Evolutionary conservation across 768 basidiomycete species (phyloP), one percentile per base, ranked within the genome.

Genomic region (Mycena galericulata): DNA sequence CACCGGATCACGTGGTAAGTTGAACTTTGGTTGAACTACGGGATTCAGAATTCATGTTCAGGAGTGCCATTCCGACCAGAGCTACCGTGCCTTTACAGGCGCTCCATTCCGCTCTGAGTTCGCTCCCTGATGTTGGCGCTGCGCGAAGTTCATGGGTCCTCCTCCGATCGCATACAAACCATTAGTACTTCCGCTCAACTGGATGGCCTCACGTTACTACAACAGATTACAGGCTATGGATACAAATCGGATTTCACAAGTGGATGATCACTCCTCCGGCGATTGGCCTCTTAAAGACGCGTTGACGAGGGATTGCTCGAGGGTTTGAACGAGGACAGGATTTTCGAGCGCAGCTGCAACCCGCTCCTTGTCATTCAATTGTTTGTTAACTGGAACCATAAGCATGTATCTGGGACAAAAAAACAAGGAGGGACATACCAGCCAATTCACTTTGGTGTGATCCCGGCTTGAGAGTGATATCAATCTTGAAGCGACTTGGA

Each of bases 321-420:
- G 89, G 0, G 95, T 94, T 61, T 92, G 92, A 2, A 98, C 77
- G 6, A 99, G 86, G 30, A 92, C 87, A 3, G 89, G 86, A 79
- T 99, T 99, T 79, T 99, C 98, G 53, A 99, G 85, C 1, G 98
- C 98, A 14, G 98, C 98, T 27, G 96, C 96, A 2, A 99, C 98
- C 43, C 98, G 87, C 80, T 99, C 98, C 80, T 99, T 99, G 82
- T 99, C 98, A 74, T 99, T 99, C 36, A 99, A 85, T 75, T 99
- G 98, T 78, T 98, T 98, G 81, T 99, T 99, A 14, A 99, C 98
- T 97, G 70, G 8, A 27, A 9, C 15, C 9, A 41, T 57, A 15
- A 67, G 59, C 27, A 6, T 2, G 10, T 53, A 4, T 9, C 36
- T 63, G 40, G 17, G 11, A 15, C 15, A 18, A 26, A n/a, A 27